phyloP scores from a whole-genome alignment of 805 yeast genomes.

The Priceomyces castillae region DNA sequence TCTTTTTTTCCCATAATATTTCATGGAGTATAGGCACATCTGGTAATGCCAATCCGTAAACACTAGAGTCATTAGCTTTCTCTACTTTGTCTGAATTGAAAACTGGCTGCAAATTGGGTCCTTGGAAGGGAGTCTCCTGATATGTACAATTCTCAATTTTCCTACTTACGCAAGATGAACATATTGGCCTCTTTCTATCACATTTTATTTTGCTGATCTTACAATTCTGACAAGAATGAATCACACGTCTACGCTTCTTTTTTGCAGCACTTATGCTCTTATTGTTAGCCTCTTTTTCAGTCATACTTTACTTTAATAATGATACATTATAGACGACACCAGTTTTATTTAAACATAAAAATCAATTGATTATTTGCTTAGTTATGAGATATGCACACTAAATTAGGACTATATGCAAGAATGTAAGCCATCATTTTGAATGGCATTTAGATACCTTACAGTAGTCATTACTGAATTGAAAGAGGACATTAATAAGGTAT shows the following conservation, averaged over 20 bases:
- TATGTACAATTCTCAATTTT: constrained; percentile 1
- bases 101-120: not conserved
- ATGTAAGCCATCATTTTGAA: no score
- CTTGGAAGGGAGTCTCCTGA: not conserved
- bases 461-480: no score
- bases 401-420: no score
- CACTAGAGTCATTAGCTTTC: not conserved
- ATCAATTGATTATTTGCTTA: no score
- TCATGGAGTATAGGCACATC: not conserved
- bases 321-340: no score
- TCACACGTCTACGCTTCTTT: not conserved
- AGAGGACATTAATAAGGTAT: no score
- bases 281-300: no score
- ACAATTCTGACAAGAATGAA: not conserved
- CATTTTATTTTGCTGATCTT: constrained; percentile 2
- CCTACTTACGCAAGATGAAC: constrained; percentile 1
- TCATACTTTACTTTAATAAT: no score
- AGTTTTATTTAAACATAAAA: no score
- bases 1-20: not conserved
- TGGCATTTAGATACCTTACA: no score
- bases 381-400: no score
- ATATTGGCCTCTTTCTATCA: constrained; percentile 4
- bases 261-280: not conserved
- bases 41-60: not conserved
- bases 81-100: not conserved